Base-by-base conservation (phyloP, 192 early-diverging fungal genomes). In the Thamnidium elegans region DNA sequence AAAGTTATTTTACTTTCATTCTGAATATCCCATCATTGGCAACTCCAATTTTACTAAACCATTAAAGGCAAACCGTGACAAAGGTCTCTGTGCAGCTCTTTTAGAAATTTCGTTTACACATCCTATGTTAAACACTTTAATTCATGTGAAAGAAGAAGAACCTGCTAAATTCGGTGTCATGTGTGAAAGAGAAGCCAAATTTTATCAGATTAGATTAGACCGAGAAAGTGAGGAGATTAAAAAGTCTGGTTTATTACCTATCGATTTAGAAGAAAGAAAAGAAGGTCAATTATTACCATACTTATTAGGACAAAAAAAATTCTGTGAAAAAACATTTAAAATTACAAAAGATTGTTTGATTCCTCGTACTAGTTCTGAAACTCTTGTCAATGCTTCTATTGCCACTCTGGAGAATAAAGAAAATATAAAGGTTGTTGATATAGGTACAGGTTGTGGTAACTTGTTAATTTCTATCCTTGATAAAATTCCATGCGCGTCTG, bases 371-470 rank as follows among this genome's bases (percentile, higher is more conserved):
- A 86, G 84, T 48, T 88, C 90, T 17, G 86, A 91, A 59, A 83
- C 79, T 0, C 75, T 92, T 23, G 88, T 89, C 0, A 15, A 77
- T 10, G 73, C 87, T 4, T 73, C 82, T 2, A 51, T 85, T 15
- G 53, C 60, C 3, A 17, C 68, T 36, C 31, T 80, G 1, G 9
- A 44, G 20, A 13, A 43, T 6, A 14, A 48, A 20, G 20, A 58
- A 23, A 14, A 51, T 39, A 62, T 50, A 32, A 59, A 58, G 2
- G 63, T 90, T 13, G 39, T 92, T 58, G 90, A 92, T 68, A 70
- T 92, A 4, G 90, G 90, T 2, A 92, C 90, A 2, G 90, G 90
- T 1, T 83, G 80, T 55, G 90, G 90, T 0, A 90, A 89, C 67
- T 65, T 92, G 14, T 55, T 92, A 1, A 13, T 92, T 7, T 82